phyloP scores from a whole-genome alignment of 306 rosid species.

The Prunus armeniaca region DNA sequence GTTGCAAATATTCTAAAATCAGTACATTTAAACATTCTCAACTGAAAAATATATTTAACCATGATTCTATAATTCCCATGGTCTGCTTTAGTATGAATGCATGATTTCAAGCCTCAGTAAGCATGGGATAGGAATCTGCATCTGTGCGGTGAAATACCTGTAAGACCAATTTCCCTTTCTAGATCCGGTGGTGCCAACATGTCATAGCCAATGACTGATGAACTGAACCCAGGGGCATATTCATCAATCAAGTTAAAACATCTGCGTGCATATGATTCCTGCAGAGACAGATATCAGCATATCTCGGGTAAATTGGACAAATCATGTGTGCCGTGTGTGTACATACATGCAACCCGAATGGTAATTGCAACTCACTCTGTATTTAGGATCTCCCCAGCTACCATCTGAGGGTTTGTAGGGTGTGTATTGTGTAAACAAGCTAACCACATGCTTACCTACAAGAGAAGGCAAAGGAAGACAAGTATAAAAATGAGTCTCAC shows the following conservation, averaged over 20 bases:
- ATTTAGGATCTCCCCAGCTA: too few species aligned
- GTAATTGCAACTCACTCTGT: too few species aligned
- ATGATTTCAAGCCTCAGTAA: not conserved
- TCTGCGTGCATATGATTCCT: slow-evolving; percentile 73
- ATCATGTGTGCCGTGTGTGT: too few species aligned
- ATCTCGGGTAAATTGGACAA: not conserved
- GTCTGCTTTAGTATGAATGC: not conserved
- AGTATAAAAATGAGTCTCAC: not conserved
- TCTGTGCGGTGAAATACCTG: slow-evolving; percentile 43
- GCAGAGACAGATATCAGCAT: not conserved
- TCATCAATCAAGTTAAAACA: slow-evolving; percentile 80
- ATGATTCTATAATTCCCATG: not conserved
- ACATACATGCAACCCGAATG: too few species aligned
- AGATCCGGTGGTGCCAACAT: slow-evolving; percentile 99
- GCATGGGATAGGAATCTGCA: too few species aligned
- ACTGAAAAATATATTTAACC: too few species aligned
- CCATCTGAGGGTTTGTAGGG: too few species aligned
- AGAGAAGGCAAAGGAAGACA: not conserved
- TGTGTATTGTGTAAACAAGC: too few species aligned
- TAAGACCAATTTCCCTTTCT: slow-evolving; percentile 86
- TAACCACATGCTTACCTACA: too few species aligned
- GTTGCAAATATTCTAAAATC: not conserved
- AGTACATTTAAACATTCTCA: too few species aligned
- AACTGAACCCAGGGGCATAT: slow-evolving; percentile 85
- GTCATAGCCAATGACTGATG: slow-evolving; percentile 76